Conservation (phyloP, 805 yeast genomes). For the Myxozyma vanderwaltii region DNA sequence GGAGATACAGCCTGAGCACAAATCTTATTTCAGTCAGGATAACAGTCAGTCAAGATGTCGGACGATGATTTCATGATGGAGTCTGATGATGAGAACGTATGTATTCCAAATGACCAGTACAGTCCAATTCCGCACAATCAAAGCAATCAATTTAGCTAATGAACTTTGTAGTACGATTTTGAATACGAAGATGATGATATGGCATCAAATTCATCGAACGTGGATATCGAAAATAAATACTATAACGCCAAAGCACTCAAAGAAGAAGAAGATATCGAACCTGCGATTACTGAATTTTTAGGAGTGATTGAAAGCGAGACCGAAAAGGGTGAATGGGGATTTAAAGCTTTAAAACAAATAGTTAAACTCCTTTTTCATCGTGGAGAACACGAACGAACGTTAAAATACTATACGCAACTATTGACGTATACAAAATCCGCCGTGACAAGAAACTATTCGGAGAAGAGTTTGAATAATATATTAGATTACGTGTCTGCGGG, state of each 20-base stretch:
- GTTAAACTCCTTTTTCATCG: slow-evolving; percentile 40
- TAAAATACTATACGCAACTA: slow-evolving; percentile 35
- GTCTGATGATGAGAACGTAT: slow-evolving; percentile 44
- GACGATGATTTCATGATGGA: slow-evolving; percentile 47
- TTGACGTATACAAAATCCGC: slow-evolving; percentile 32
- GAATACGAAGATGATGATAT: slow-evolving; percentile 45
- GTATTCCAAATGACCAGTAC: slow-evolving; percentile 4
- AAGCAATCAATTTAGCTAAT: not conserved
- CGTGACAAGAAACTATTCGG: slow-evolving; percentile 42
- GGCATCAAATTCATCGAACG: slow-evolving; percentile 38
- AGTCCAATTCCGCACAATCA: not conserved
- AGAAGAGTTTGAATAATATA: slow-evolving; percentile 42
- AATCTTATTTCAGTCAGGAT: too few relatives aligned
- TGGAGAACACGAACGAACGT: slow-evolving; percentile 32
- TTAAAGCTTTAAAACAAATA: slow-evolving; percentile 43
- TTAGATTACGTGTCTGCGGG: slow-evolving; percentile 38
- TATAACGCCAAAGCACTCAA: slow-evolving; percentile 44
- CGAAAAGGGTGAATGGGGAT: slow-evolving; percentile 40
- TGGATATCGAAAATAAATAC: slow-evolving; percentile 42
- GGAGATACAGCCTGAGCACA: too few relatives aligned
- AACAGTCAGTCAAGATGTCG: slow-evolving; percentile 42
- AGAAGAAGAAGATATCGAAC: slow-evolving; percentile 43
- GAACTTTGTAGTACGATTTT: slow-evolving; percentile 41
- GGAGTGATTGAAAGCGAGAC: slow-evolving; percentile 37
- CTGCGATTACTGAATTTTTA: slow-evolving; percentile 41